Percentiles rank a stretch among this genome's conserved stretches.
Conservation (phyloP, 345 rosid species). For the Pugionium cornutum region DNA sequence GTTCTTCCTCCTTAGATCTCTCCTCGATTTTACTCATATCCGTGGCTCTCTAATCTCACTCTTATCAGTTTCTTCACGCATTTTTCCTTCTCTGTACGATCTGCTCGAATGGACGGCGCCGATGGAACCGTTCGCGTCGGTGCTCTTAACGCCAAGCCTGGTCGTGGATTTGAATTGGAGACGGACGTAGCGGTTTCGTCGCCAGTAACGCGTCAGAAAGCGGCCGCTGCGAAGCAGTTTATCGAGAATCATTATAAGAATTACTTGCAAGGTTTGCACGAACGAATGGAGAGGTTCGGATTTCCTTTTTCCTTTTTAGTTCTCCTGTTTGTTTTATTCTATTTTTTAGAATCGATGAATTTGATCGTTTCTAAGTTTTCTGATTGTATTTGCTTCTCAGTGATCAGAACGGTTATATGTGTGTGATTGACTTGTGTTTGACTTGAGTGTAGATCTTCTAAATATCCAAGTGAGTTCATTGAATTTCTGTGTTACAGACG, state of each 20-base stretch:
- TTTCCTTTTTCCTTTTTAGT: too few species aligned
- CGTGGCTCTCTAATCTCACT: slow-evolving; percentile 28
- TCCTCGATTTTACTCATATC: slow-evolving; percentile 23
- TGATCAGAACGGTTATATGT: too few species aligned
- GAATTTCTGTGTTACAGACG: slow-evolving; percentile 49
- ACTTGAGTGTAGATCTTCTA: too few species aligned
- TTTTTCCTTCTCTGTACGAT: slow-evolving; percentile 15
- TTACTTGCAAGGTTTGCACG: slow-evolving; percentile 86
- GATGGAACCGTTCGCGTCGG: slow-evolving; percentile 82
- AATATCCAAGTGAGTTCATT: too few species aligned
- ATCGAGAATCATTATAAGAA: slow-evolving; percentile 98
- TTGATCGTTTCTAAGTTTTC: too few species aligned
- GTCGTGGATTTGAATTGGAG: slow-evolving; percentile 60
- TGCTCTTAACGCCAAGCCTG: slow-evolving; percentile 59
- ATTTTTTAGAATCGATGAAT: too few species aligned
- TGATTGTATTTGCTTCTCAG: too few species aligned
- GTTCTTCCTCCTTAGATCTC: slow-evolving; percentile 34
- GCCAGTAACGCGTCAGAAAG: slow-evolving; percentile 93
- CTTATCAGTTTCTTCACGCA: neutral
- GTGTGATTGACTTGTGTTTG: too few species aligned
- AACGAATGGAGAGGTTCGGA: slow-evolving; percentile 81
- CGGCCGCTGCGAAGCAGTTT: slow-evolving; percentile 97
- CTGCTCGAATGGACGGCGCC: slow-evolving; percentile 67
- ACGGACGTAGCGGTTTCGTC: slow-evolving; percentile 81
- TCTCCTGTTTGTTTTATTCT: too few species aligned